phyloP scores from a whole-genome alignment of 305 asterid genomes.

The Solanum hybrid region DNA sequence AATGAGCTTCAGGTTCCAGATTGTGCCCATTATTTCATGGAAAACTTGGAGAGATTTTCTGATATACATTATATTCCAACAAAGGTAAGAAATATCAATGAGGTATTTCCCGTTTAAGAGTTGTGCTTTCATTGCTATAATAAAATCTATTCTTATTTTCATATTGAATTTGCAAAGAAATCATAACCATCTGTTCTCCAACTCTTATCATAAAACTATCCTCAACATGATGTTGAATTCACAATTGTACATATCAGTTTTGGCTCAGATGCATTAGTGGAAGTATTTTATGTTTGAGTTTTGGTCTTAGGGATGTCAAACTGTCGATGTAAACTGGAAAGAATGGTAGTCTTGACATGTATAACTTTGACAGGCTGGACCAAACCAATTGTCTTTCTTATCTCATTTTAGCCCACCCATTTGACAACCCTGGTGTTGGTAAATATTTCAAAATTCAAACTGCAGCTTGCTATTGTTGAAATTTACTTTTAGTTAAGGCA shows the following conservation, averaged over 20 bases:
- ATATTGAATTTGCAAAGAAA: neutral
- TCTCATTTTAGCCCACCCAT: neutral
- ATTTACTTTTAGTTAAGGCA: neutral
- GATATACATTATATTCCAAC: constrained; percentile 75
- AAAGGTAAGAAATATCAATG: constrained; percentile 43
- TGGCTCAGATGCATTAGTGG: neutral
- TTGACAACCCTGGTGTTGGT: neutral
- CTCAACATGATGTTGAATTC: neutral
- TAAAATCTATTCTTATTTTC: neutral
- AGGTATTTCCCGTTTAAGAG: neutral
- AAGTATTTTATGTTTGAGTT: neutral
- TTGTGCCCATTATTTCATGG: constrained; percentile 89
- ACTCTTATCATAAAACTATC: neutral
- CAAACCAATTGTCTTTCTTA: neutral
- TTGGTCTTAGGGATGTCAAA: neutral
- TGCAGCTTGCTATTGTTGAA: neutral
- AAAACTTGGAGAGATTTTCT: constrained; percentile 71
- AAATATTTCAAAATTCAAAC: neutral
- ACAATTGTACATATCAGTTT: neutral
- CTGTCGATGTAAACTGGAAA: neutral
- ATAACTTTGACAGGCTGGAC: neutral
- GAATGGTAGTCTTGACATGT: neutral
- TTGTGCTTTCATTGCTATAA: neutral
- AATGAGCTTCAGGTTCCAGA: constrained; percentile 96
- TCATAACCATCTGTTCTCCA: neutral